Evolutionary conservation across 2,329 filamentous ascomycete species (phyloP), one percentile per base, ranked within the genome.

Genomic region (Colletotrichum sojae): DNA sequence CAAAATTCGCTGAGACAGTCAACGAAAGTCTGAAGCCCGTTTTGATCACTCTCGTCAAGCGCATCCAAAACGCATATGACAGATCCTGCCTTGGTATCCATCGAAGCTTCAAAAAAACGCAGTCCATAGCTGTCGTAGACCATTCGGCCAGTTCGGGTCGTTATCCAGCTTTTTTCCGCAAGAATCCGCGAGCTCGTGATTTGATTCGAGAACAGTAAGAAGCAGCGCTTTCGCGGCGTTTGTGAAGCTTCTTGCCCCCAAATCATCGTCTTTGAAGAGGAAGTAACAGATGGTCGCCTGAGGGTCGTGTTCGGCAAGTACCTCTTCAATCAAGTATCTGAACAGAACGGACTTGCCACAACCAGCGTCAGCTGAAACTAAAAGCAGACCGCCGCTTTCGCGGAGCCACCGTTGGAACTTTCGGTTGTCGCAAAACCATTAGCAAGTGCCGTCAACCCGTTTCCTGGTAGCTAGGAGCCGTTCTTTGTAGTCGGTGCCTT

Each of bases 1-100:
- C 27, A 0, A 1, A 45, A 43, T 5, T 5, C 2, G 15, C 9
- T 18, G 0, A 56, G 6, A 20, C 15, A 3, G 0, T 8, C n/a
- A 6, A 56, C 5, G 2, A 56, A 56, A 36, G 4, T 39, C 8
- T 45, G 16, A 5, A 10, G 54, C 12, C 45, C 18, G 5, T 0
- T 1, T 15, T n/a, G 20, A 25, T 56, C 39, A 6, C 39, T 25
- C 13, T 56, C 54, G 4, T 56, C 54, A 5, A 56, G 39, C n/a
- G 54, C 54, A 22, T 56, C 54, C 0, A 56, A 16, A 0, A 56
- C 39, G 8, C 54, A 56, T n/a, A 56, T 13, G 1, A 56, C 16
- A 6, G 6, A 4, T 16, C 54, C 54, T 2, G 20, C 8, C 1
- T n/a, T 27, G 5, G 20, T 36, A 1, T 1, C 13, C 16, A 4